Percentiles rank a stretch among this genome's conserved stretches.
Conservation (phyloP, 495 filamentous ascomycete genomes). For the Cudoniella acicularis region DNA sequence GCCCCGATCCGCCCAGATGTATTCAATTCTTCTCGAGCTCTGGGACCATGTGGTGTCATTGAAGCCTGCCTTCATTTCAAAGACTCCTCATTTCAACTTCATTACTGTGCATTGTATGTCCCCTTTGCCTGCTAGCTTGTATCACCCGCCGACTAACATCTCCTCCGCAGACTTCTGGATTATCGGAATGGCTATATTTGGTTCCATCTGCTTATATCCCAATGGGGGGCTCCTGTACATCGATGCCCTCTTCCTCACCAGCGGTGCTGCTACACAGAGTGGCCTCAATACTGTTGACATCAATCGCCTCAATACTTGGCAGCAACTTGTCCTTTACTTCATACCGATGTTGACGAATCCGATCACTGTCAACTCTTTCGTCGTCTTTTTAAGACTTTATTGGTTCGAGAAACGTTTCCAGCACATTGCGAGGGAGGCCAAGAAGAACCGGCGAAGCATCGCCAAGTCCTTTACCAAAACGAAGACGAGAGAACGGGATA, state of each 20-base stretch:
- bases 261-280: constrained; percentile 81
- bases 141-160: neutral
- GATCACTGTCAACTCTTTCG: constrained; percentile 81
- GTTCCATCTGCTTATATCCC: constrained; percentile 74
- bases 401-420: constrained; percentile 98
- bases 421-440: constrained; percentile 58
- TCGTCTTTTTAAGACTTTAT: constrained; percentile 89
- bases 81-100: constrained; percentile 71
- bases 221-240: constrained; percentile 61
- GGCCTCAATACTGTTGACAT: constrained; percentile 86
- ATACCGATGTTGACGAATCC: constrained; percentile 75
- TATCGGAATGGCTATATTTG: constrained; percentile 60
- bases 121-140: neutral
- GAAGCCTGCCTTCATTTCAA: constrained; percentile 47
- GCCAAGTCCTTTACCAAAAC: constrained; percentile 50
- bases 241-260: constrained; percentile 83
- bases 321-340: constrained; percentile 70
- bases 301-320: constrained; percentile 70
- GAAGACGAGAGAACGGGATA: constrained; percentile 39
- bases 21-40: constrained; percentile 15
- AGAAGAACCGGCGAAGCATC: constrained; percentile 38
- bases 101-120: constrained; percentile 76
- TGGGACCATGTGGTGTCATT: constrained; percentile 40
- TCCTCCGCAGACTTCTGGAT: constrained; percentile 69
- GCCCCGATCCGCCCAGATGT: constrained; percentile 8